Evolutionary conservation across 495 filamentous ascomycete species (phyloP), one percentile per base, ranked within the genome.

Genomic region (Neurospora sp.): DNA sequence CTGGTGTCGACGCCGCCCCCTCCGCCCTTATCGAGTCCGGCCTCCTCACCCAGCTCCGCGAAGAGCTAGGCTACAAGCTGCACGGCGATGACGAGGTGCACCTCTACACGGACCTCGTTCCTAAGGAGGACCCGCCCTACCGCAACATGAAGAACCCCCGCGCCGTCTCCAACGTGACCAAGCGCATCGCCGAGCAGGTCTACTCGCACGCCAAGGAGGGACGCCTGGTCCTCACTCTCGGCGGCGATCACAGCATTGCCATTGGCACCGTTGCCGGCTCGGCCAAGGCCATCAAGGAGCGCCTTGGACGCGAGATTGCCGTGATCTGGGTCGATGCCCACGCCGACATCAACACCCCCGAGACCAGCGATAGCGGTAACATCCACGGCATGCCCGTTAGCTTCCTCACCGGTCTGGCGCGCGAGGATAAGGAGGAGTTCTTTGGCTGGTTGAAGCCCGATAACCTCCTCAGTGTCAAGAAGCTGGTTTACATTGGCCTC

Each of bases 271-370:
- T 98, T 73, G 90, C 91, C 20, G 96, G 96, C 5, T 91, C 91
- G 2, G 90, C 93, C 42, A 92, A 91, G 83, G 96, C 96, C 0
- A 91, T 94, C 71, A 88, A 91, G 42, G 94, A 98, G 85, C 85
- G 96, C 39, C 81, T 96, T 73, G 89, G 90, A 16, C 85, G 90
- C 49, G 95, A 98, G 74, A 88, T 97, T 66, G 95, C 93, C 1
- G 93, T 99, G 9, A 95, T 99, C 79, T 99, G 96, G 96, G 96
- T 99, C 7, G 96, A 99, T 82, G 96, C 96, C 27, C 96, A 99
- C 79, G 93, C 95, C 27, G 96, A 98, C 79, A 97, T 99, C 86
- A 99, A 99, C 82, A 92, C 92, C 12, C 96, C 96, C 69, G 94
- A 98, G 87, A 92, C 91, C 60, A 93, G 91, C 76, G 91, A 85